Percentiles rank a stretch among this genome's conserved stretches.
phyloP scores from a whole-genome alignment of 2,329 filamentous ascomycete species.

The Tothia fuscella region DNA sequence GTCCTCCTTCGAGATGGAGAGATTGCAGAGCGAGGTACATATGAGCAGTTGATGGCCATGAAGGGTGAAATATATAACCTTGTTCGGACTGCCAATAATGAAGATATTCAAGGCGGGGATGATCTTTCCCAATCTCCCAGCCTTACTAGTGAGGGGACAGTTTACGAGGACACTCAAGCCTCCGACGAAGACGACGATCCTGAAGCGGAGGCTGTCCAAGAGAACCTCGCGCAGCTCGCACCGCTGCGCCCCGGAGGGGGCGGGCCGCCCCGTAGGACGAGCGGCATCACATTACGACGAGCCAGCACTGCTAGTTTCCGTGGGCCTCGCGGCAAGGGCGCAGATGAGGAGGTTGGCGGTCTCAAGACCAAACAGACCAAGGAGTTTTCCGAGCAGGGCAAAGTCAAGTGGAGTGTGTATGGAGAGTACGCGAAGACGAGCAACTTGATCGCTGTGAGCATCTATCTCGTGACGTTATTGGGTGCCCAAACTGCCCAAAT shows the following conservation, averaged over 20 bases:
- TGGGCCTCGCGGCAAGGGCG: constrained; percentile 70
- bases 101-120: constrained; percentile 24
- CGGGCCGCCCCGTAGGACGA: constrained; percentile 48
- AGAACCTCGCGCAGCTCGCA: constrained; percentile 61
- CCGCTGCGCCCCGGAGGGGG: constrained; percentile 50
- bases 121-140: background rate
- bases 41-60: constrained; percentile 82
- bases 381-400: constrained; percentile 85
- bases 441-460: constrained; percentile 68
- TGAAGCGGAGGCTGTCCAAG: constrained; percentile 48
- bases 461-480: constrained; percentile 69
- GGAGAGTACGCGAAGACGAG: constrained; percentile 88
- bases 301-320: constrained; percentile 87
- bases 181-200: constrained; percentile 36
- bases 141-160: constrained; percentile 29
- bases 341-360: constrained; percentile 63
- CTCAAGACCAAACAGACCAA: constrained; percentile 75
- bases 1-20: constrained; percentile 71
- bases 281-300: constrained; percentile 69
- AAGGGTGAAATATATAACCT: constrained; percentile 81
- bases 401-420: constrained; percentile 96
- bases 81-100: constrained; percentile 59
- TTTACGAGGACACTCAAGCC: constrained; percentile 37
- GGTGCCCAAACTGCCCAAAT: constrained; percentile 74
- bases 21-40: constrained; percentile 79